Conservation (phyloP, 2,329 filamentous ascomycete genomes). For the Beauveria varroae region DNA sequence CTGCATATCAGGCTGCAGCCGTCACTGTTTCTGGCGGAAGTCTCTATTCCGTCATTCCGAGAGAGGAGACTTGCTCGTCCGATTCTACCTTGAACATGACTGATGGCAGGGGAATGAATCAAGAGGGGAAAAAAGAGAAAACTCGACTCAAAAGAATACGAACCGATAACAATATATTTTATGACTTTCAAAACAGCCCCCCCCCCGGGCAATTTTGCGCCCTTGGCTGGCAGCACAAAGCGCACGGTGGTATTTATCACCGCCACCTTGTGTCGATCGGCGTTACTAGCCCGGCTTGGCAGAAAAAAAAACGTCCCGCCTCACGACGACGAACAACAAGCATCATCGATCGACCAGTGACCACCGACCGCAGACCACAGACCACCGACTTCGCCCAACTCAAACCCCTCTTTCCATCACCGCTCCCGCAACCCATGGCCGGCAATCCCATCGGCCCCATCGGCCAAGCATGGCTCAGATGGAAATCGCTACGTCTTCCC, state of each 20-base stretch:
- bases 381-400: not conserved
- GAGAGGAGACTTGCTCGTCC: not conserved
- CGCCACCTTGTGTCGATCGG: not conserved
- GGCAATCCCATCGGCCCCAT: conserved; percentile 29
- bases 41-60: not conserved
- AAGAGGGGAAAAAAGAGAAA: not conserved
- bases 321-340: not conserved
- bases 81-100: no score
- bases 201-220: not conserved
- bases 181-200: not conserved
- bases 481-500: conserved; percentile 55
- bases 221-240: not conserved
- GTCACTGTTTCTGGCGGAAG: not conserved
- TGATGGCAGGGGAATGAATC: not conserved
- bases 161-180: not conserved
- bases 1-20: not conserved
- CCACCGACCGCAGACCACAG: not conserved
- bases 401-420: not conserved
- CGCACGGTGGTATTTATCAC: no score
- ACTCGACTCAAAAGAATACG: not conserved
- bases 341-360: not conserved
- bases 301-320: conserved; percentile 5
- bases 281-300: not conserved
- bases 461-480: conserved; percentile 46
- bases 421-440: conserved; percentile 21